Base-by-base conservation (phyloP, 2,329 filamentous ascomycete genomes). In the Clarireedia sp. region DNA sequence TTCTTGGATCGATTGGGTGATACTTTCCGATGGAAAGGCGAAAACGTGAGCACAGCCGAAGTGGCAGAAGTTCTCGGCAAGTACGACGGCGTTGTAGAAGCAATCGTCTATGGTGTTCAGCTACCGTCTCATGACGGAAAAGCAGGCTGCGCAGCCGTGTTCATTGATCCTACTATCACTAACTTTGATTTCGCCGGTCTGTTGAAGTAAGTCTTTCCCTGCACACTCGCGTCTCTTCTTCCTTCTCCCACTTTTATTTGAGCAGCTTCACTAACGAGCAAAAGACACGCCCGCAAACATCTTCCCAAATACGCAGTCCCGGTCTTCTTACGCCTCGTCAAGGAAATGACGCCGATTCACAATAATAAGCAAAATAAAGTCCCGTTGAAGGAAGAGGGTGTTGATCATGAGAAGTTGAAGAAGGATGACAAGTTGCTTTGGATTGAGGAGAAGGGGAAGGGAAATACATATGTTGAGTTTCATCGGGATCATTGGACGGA, bases 351-450 rank as follows among this genome's bases (percentile, higher is more conserved):
- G 24, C 79, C 84, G 5, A 86, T 82, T 63, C 83, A 87, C 66
- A 91, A 90, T 63, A 86, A 89, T 68, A 91, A 91, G 72, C 87
- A 90, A 70, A 88, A 89, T 66, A 91, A 91, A 68, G 78, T 84
- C 1, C 83, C 83, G 0, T 71, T 90, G 46, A 76, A 85, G 63
- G 78, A 80, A 46, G 83, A 87, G 60, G 86, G 85, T 0, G 78
- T 87, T 14, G 79, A 88, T 66, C 78, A 80, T 2, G 69, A 69
- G 23, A 75, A 75, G 64, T 71, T 76, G 4, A 66, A 70, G 21
- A 61, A 61, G 1, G 67, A 69, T 1, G 77, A 79, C 53, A 64
- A 69, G 26, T 55, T 80, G 3, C 69, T 75, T 23, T 74, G 88
- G 70, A 82, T 82, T 62, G 83, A 82, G 71, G 69, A 82, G 8